These are phyloP conservation scores for Earliella scabrosa DNA, from an alignment of 1,284 basidiomycete genomes.

Conservation along the genomic window DNA sequence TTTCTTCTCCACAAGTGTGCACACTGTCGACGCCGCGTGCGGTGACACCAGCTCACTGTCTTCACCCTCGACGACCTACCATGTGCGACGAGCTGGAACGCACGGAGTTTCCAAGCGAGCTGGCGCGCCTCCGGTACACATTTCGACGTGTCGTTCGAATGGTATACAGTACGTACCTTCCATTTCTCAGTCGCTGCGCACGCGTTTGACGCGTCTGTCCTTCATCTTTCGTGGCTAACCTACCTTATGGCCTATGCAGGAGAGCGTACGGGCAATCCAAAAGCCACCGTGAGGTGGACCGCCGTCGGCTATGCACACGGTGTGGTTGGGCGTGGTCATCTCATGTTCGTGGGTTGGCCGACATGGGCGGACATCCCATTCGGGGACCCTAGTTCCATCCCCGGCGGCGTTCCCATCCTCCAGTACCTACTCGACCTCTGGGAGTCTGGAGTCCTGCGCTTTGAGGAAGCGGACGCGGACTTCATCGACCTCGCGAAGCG, in stretches of 20 bases:
- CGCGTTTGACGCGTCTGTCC: no score
- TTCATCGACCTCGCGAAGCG: slow-evolving; percentile 5
- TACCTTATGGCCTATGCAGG: neutral
- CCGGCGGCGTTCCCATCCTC: neutral
- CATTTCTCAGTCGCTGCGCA: no score
- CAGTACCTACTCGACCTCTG: neutral
- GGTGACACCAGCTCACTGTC: no score
- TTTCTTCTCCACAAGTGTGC: no score
- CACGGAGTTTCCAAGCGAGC: no score
- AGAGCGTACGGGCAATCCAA: neutral
- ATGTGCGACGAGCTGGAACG: no score
- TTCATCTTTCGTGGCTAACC: no score
- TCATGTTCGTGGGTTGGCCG: neutral
- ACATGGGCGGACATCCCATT: neutral
- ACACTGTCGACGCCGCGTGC: no score
- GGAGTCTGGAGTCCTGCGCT: neutral
- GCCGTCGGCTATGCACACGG: neutral
- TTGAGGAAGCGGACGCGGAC: neutral
- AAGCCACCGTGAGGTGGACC: neutral
- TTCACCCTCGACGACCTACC: no score
- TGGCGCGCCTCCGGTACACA: no score
- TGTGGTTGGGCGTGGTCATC: neutral
- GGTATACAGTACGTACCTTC: no score
- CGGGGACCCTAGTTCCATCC: neutral
- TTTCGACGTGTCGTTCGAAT: no score